Percentiles rank a stretch among this genome's conserved stretches.
Conservation (phyloP, 2,329 filamentous ascomycete genomes). For the Ophiostoma triangulosporum region DNA sequence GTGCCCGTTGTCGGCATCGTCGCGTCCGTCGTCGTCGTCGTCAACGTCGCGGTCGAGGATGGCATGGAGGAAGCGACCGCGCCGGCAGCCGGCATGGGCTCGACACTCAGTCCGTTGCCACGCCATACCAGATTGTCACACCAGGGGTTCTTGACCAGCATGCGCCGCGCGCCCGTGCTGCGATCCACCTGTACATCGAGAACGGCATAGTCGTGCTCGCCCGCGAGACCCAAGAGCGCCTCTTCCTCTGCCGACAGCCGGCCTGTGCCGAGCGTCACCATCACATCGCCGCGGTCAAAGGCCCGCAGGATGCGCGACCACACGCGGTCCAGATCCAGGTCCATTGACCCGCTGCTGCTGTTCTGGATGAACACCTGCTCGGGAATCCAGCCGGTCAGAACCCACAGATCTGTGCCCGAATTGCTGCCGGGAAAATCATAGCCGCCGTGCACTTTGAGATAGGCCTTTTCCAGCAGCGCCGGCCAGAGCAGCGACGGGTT, state of each 20-base stretch:
- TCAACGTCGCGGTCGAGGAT: background rate
- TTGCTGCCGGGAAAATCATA: constrained; percentile 98
- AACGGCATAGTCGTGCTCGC: constrained; percentile 89
- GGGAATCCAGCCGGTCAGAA: constrained; percentile 89
- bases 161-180: constrained; percentile 43
- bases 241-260: constrained; percentile 67
- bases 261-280: constrained; percentile 84
- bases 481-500: constrained; percentile 82
- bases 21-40: constrained; percentile 5
- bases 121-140: constrained; percentile 66
- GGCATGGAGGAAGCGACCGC: too few species aligned
- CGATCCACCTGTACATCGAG: constrained; percentile 53
- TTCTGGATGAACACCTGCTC: constrained; percentile 86
- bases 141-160: constrained; percentile 95
- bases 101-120: constrained; percentile 26
- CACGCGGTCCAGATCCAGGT: constrained; percentile 54
- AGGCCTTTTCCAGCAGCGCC: constrained; percentile 87
- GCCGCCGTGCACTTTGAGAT: constrained; percentile 85
- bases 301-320: constrained; percentile 67
- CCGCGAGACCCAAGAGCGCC: constrained; percentile 64
- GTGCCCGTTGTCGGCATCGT: constrained; percentile 37
- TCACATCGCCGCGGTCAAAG: constrained; percentile 65
- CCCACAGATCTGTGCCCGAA: constrained; percentile 87
- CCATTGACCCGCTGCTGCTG: constrained; percentile 32
- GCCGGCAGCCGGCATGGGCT: too few species aligned